phyloP scores from a whole-genome alignment of 176 grass and related monocot genomes.

The Cenchrus americanus region DNA sequence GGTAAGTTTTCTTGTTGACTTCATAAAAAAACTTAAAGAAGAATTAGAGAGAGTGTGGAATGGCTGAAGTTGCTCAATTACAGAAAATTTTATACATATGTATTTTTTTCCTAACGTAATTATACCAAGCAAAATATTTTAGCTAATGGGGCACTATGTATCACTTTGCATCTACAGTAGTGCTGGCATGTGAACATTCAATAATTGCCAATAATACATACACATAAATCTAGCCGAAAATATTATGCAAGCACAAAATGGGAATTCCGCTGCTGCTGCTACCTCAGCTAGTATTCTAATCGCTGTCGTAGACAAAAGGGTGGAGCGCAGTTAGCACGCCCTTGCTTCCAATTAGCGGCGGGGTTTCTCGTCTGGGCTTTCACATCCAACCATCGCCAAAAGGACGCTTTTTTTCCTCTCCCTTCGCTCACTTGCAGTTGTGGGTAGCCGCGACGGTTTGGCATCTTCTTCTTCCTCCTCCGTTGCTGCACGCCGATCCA shows the following conservation, averaged over 20 bases:
- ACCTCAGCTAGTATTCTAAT: background rate
- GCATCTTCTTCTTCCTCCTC: constrained; percentile 5
- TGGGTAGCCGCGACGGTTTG: background rate
- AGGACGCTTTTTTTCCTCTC: constrained; percentile 5
- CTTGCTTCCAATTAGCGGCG: constrained; percentile 33
- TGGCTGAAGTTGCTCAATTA: background rate
- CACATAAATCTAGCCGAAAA: background rate
- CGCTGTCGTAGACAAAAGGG: background rate
- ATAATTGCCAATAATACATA: background rate
- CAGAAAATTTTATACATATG: background rate
- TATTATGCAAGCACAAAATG: background rate
- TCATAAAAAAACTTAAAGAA: background rate
- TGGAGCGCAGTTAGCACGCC: background rate
- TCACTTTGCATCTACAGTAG: background rate
- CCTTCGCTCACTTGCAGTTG: constrained; percentile 31
- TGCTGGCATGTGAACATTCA: no score
- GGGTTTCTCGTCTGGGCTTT: constrained; percentile 27
- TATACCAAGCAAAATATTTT: background rate
- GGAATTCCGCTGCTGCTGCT: background rate
- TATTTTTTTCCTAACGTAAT: background rate
- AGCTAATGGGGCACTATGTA: background rate
- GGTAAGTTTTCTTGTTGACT: no score
- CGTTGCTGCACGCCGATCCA: constrained; percentile 15
- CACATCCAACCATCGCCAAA: constrained; percentile 50
- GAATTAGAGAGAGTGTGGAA: background rate